phyloP scores from a whole-genome alignment of 1,284 basidiomycete genomes.

The Papiliotrema flavescens region DNA sequence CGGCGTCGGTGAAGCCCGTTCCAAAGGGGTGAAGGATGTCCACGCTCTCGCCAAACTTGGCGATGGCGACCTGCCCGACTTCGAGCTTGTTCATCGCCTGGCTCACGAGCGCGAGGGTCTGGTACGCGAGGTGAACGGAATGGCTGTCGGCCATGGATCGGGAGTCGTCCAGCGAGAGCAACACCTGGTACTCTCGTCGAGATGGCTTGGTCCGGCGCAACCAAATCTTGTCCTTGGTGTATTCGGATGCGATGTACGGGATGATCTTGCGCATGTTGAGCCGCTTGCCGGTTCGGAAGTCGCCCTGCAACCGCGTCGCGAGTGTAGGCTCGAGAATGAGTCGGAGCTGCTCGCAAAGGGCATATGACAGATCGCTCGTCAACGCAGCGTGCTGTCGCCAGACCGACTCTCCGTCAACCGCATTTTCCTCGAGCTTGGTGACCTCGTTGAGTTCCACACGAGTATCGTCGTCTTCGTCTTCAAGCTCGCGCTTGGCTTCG shows the following conservation, averaged over 20 bases:
- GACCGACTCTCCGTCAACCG: constrained; percentile 60
- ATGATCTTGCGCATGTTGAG: constrained; percentile 99
- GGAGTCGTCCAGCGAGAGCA: constrained; percentile 93
- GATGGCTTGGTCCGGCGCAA: constrained; percentile 89
- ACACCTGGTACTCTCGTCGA: constrained; percentile 91
- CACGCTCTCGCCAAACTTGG: constrained; percentile 82
- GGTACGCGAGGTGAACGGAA: constrained; percentile 89
- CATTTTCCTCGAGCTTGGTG: constrained; percentile 2
- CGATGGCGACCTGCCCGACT: constrained; percentile 89
- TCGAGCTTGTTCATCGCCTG: constrained; percentile 89
- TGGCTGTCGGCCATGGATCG: constrained; percentile 94
- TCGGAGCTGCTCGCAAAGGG: constrained; percentile 92
- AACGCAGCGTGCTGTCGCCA: constrained; percentile 89
- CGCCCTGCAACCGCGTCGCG: constrained; percentile 90
- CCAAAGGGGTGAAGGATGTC: constrained; percentile 86
- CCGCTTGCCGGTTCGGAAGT: constrained; percentile 96
- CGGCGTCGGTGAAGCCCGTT: constrained; percentile 70
- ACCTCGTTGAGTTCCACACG: constrained; percentile 62
- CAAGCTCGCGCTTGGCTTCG: constrained; percentile 21
- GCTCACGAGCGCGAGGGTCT: constrained; percentile 88
- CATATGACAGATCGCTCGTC: constrained; percentile 86
- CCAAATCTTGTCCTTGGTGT: constrained; percentile 99
- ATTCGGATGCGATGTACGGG: constrained; percentile 96
- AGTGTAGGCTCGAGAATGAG: constrained; percentile 93
- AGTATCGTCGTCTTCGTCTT: constrained; percentile 33